phyloP scores from a whole-genome alignment of 2,329 filamentous ascomycete species.

The Chaetomium strumarium region DNA sequence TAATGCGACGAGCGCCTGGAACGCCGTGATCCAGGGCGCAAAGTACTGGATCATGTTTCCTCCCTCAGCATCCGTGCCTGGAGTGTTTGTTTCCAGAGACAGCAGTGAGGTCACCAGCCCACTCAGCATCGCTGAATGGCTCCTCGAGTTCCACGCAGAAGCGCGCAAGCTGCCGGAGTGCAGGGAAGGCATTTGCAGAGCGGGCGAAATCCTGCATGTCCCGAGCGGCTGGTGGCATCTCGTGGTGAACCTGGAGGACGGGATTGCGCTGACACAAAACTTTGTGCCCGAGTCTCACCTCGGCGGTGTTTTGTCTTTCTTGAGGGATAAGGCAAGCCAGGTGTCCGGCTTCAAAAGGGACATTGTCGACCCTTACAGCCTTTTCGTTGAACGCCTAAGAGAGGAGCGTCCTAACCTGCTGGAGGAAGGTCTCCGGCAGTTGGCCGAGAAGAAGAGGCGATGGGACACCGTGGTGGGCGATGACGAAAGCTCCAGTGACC shows the following conservation, averaged over 20 bases:
- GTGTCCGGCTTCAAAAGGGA: slow-evolving; percentile 77
- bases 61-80: slow-evolving; percentile 69
- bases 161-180: slow-evolving; percentile 72
- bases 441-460: slow-evolving; percentile 70
- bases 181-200: slow-evolving; percentile 74
- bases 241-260: slow-evolving; percentile 79
- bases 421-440: slow-evolving; percentile 55
- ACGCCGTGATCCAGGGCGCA: slow-evolving; percentile 79
- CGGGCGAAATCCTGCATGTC: slow-evolving; percentile 85
- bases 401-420: slow-evolving; percentile 61
- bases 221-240: slow-evolving; percentile 96
- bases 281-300: slow-evolving; percentile 79
- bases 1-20: slow-evolving; percentile 78
- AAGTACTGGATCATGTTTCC: slow-evolving; percentile 99
- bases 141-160: slow-evolving; percentile 80
- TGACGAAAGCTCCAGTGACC: slow-evolving; percentile 34
- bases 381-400: slow-evolving; percentile 66
- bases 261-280: slow-evolving; percentile 90
- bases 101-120: slow-evolving; percentile 91
- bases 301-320: slow-evolving; percentile 68
- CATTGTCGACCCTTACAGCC: slow-evolving; percentile 63
- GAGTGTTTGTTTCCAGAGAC: slow-evolving; percentile 83
- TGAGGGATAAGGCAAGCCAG: slow-evolving; percentile 76
- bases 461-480: slow-evolving; percentile 74
- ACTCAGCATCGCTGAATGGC: slow-evolving; percentile 93